Evolutionary conservation across 805 yeast species (phyloP), one percentile per base, ranked within the genome.

Genomic region (Debaryomyces maramus): DNA sequence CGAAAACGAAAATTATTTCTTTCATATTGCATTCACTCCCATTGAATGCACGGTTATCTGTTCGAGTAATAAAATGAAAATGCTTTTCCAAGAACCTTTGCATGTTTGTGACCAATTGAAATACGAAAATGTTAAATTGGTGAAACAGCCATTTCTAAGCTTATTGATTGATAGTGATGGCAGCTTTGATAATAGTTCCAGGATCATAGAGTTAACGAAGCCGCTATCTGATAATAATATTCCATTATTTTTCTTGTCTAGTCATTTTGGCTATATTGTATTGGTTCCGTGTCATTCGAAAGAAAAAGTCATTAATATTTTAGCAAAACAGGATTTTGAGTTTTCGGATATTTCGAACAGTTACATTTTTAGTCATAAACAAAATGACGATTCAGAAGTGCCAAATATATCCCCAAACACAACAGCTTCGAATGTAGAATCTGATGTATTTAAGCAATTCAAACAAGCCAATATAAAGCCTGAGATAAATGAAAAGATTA

Each of bases 131-230:
- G 70, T 72, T 1, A 51, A 65, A 22, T 50, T 79, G 11, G 45
- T 78, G 3, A 60, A 64, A 2, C 73, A 71, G 14, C 60, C 63
- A 10, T 82, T 74, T 49, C 58, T 78, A 20, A 73, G 71, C n/a
- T 58, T 82, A 18, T 83, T 79, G 46, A 75, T 82, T 3, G 80
- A 80, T 43, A 74, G 78, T 39, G 85, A 79, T 47, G 85, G 86
- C 0, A 63, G 68, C 14, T 72, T 68, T 47, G 78, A 75, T 46
- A 77, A 76, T 32, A 53, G 61, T 29, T 69, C 72, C 28, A 61
- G 82, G 30, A 80, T 81, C 11, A 55, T 81, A 33, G 77, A 76
- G 39, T 58, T 82, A 28, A 78, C 84, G 1, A 65, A 68, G 36
- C 87, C 87, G 0, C 60, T 82, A n/a, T 72, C 83, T 0, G 63